These are phyloP conservation scores for Lactarius indigo DNA, from an alignment of 768 basidiomycete genomes.

Conservation along the genomic window DNA sequence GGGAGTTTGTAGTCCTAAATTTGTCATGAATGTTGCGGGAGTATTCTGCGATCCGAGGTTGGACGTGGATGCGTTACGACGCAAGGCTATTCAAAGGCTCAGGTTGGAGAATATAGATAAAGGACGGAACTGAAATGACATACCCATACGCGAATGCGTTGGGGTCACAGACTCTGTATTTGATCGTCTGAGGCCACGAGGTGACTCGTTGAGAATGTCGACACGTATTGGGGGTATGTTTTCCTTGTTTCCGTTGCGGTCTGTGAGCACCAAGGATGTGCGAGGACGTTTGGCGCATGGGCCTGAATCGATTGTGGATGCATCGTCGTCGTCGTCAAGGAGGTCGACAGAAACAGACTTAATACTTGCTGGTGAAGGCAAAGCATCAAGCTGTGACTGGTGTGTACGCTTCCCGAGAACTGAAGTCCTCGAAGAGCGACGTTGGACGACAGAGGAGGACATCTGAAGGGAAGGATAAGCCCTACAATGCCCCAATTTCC, in stretches of 20 bases:
- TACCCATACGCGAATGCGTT: constrained; percentile 45
- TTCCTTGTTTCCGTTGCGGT: constrained; percentile 70
- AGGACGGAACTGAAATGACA: constrained; percentile 25
- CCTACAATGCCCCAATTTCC: constrained; percentile 4
- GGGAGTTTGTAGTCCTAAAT: constrained; percentile 52
- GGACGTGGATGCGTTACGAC: constrained; percentile 49
- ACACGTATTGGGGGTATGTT: constrained; percentile 63
- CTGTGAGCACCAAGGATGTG: constrained; percentile 41
- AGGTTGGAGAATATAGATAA: constrained; percentile 18
- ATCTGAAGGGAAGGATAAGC: constrained; percentile 16
- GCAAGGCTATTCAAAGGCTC: constrained; percentile 35
- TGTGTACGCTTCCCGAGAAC: constrained; percentile 37
- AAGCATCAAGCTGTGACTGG: constrained; percentile 30
- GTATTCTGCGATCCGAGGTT: constrained; percentile 38
- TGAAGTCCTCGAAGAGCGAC: constrained; percentile 27
- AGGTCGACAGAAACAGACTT: constrained; percentile 12
- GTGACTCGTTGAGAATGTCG: constrained; percentile 35
- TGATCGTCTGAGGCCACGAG: constrained; percentile 40
- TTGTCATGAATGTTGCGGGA: constrained; percentile 42
- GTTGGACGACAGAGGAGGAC: constrained; percentile 20
- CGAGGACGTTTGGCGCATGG: constrained; percentile 65
- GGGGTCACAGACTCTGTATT: constrained; percentile 39
- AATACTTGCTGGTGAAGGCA: constrained; percentile 35
- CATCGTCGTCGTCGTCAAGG: constrained; percentile 20
- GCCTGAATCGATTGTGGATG: constrained; percentile 53